These are phyloP conservation scores for Zarea fungicola DNA, from an alignment of 2,329 filamentous ascomycete genomes.

Conservation along the genomic window DNA sequence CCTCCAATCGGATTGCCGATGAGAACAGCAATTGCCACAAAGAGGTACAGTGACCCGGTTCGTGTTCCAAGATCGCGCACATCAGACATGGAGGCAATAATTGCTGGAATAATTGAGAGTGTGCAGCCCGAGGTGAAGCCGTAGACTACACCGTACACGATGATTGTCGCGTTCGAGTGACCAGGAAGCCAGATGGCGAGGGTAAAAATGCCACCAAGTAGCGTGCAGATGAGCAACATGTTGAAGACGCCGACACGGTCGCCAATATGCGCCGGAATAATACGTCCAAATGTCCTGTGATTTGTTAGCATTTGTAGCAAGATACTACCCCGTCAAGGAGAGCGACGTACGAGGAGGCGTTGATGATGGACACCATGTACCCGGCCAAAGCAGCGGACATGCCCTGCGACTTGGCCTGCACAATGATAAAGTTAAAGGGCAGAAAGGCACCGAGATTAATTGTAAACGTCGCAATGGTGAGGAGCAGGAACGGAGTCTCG, in stretches of 20 bases:
- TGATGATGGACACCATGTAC: slow-evolving; percentile 7
- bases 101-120: slow-evolving; percentile 23
- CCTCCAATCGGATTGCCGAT: background rate
- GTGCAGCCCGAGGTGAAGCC: slow-evolving; percentile 24
- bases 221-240: slow-evolving; percentile 50
- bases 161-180: slow-evolving; percentile 14
- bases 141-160: slow-evolving; percentile 24
- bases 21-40: background rate
- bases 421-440: slow-evolving; percentile 8
- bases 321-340: background rate
- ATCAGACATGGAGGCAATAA: background rate
- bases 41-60: background rate
- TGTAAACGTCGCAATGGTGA: slow-evolving; percentile 20
- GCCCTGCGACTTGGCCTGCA: slow-evolving; percentile 1
- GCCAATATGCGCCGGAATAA: background rate
- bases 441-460: slow-evolving; percentile 18
- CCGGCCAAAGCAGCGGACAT: background rate
- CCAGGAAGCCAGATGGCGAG: slow-evolving; percentile 3
- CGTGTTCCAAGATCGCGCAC: background rate
- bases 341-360: background rate
- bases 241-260: slow-evolving; percentile 45
- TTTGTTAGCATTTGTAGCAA: background rate
- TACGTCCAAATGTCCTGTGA: slow-evolving; percentile 3
- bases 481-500: slow-evolving; percentile 34
- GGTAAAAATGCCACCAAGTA: slow-evolving; percentile 49